Conservation (phyloP, 2,329 filamentous ascomycete species). For the Pyricularia sp. region DNA sequence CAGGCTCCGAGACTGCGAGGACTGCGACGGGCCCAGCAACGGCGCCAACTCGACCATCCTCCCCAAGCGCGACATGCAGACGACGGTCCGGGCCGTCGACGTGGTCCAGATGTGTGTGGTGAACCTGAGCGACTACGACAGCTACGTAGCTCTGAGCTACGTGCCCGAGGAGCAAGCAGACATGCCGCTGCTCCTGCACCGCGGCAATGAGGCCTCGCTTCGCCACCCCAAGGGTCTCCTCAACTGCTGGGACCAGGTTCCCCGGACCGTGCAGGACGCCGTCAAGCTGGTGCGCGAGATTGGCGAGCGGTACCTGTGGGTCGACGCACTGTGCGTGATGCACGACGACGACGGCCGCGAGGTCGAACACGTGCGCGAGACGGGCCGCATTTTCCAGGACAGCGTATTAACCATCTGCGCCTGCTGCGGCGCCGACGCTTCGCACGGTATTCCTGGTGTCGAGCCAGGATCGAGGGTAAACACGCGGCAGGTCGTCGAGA, state of each 20-base stretch:
- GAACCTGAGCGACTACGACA: constrained; percentile 4
- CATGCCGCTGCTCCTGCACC: constrained; percentile 1
- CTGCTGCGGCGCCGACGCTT: neutral
- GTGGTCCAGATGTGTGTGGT: constrained; percentile 5
- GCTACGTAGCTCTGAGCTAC: constrained; percentile 7
- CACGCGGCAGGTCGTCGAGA: constrained; percentile 4
- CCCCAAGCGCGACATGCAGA: neutral
- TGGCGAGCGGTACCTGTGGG: constrained; percentile 14
- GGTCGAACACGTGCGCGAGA: constrained; percentile 5
- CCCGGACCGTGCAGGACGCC: constrained; percentile 10
- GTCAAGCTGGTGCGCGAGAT: constrained; percentile 8
- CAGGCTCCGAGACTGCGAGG: constrained; percentile 1
- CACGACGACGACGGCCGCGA: constrained; percentile 11
- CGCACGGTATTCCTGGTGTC: constrained; percentile 2
- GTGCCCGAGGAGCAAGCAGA: constrained; percentile 1
- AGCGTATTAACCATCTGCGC: constrained; percentile 2
- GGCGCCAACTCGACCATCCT: neutral
- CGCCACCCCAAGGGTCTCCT: constrained; percentile 6
- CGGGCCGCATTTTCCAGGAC: constrained; percentile 9
- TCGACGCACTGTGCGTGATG: constrained; percentile 15
- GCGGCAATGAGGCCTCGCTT: neutral
- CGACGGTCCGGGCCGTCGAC: neutral
- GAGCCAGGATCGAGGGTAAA: neutral
- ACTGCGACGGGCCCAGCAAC: neutral
- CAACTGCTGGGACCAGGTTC: constrained; percentile 5